These are phyloP conservation scores for Kernera saxatilis DNA, from an alignment of 345 rosid species.

Conservation along the genomic window DNA sequence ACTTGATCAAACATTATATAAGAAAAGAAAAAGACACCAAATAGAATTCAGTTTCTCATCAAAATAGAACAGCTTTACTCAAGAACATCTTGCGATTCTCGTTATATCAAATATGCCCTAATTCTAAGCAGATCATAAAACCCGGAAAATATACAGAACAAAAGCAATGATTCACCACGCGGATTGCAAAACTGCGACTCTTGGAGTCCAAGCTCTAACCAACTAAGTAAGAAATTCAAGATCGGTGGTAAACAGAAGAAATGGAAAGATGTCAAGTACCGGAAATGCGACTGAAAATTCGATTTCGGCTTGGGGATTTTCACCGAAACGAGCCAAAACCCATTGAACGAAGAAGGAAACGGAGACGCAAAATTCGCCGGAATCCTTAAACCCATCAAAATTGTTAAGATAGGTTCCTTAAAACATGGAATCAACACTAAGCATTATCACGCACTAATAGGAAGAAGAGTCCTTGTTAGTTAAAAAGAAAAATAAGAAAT, in stretches of 20 bases:
- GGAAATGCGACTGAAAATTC: neutral
- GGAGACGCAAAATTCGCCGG: neutral
- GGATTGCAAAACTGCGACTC: neutral
- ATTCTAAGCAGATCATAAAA: neutral
- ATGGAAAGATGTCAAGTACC: neutral
- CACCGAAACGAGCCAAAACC: neutral
- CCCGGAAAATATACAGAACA: neutral
- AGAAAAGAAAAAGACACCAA: neutral
- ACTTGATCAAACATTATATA: neutral
- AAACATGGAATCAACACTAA: neutral
- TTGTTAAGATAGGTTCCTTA: neutral
- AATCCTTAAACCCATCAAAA: neutral
- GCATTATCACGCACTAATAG: neutral
- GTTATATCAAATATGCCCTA: neutral
- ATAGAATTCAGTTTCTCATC: neutral
- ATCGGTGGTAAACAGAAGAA: neutral
- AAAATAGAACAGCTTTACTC: neutral
- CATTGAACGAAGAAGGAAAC: neutral
- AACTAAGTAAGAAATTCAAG: neutral
- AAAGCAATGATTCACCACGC: neutral
- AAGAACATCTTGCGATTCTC: neutral
- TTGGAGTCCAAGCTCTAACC: neutral
- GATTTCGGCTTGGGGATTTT: neutral
- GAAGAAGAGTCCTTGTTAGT: neutral
- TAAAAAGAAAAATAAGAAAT: no score